phyloP scores from a whole-genome alignment of 2,329 filamentous ascomycete species.

The Cladosporium oxysporum region DNA sequence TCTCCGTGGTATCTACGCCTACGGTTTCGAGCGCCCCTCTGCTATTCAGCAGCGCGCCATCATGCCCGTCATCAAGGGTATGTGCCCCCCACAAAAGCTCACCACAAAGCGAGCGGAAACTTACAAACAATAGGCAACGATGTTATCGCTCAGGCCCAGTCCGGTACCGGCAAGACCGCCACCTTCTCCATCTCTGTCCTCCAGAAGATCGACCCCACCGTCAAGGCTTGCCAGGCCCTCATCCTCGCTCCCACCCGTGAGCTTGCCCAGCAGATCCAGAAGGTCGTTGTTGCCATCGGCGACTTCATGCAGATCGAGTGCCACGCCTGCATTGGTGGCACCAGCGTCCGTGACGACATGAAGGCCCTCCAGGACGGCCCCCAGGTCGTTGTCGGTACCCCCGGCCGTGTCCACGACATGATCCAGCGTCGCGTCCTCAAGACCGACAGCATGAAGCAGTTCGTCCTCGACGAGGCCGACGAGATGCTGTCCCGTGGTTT shows the following conservation, averaged over 20 bases:
- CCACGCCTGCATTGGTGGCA: conserved; percentile 97
- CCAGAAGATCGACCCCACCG: conserved; percentile 92
- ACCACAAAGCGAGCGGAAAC: conserved; percentile 4
- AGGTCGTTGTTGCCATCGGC: conserved; percentile 97
- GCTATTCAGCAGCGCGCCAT: conserved; percentile 99
- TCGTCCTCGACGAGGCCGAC: conserved; percentile 75
- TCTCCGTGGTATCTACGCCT: conserved; percentile 97
- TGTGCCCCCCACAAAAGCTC: conserved; percentile 39
- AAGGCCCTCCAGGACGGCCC: conserved; percentile 81
- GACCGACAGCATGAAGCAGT: conserved; percentile 76
- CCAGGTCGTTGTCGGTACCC: conserved; percentile 95
- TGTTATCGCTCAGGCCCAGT: conserved; percentile 99
- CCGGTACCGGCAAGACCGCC: conserved; percentile 98
- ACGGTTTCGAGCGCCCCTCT: conserved; percentile 99
- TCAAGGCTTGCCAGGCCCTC: conserved; percentile 97
- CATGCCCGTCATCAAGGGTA: conserved; percentile 93
- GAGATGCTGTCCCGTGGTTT: conserved; percentile 97
- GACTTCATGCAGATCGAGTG: conserved; percentile 99
- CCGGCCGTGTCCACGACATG: conserved; percentile 91
- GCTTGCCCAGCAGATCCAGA: conserved; percentile 96
- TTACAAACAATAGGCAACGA: conserved; percentile 70
- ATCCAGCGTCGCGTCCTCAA: conserved; percentile 72
- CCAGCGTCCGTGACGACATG: conserved; percentile 97
- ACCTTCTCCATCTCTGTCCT: conserved; percentile 99
- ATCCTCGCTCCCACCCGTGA: conserved; percentile 95